These are phyloP conservation scores for Anisogramma anomala DNA, from an alignment of 2,329 filamentous ascomycete species.

Conservation along the genomic window DNA sequence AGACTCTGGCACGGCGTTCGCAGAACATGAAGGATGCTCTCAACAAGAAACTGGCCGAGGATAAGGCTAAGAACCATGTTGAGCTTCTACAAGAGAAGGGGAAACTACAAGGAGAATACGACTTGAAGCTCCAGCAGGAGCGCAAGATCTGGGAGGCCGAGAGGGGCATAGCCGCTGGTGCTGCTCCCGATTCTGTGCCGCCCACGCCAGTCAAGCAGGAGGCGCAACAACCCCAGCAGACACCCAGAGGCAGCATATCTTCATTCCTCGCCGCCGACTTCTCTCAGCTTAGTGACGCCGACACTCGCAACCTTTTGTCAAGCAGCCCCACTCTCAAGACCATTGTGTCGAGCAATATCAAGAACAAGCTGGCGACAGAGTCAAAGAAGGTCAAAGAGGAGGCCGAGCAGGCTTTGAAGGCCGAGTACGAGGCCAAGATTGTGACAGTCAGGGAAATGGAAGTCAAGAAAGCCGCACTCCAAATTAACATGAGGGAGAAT, in stretches of 20 bases:
- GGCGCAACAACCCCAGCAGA: constrained; percentile 21
- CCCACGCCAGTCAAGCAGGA: constrained; percentile 30
- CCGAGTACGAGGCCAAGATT: constrained; percentile 43
- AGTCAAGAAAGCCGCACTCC: constrained; percentile 61
- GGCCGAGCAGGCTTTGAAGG: constrained; percentile 33
- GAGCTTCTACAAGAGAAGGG: constrained; percentile 41
- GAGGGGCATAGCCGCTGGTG: constrained; percentile 17
- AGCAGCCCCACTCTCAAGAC: constrained; percentile 46
- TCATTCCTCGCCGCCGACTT: constrained; percentile 29
- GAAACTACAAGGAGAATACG: constrained; percentile 35
- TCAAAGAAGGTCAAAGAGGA: constrained; percentile 49
- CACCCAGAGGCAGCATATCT: constrained; percentile 25
- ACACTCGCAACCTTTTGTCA: constrained; percentile 45
- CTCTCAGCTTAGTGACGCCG: constrained; percentile 39
- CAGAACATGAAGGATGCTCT: constrained; percentile 58
- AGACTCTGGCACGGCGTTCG: constrained; percentile 51
- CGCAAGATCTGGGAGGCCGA: constrained; percentile 51
- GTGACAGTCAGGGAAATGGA: constrained; percentile 49
- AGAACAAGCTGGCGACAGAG: constrained; percentile 57
- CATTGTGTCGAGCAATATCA: constrained; percentile 52
- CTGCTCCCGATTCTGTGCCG: constrained; percentile 11
- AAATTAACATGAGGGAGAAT: constrained; percentile 69
- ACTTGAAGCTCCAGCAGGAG: constrained; percentile 48
- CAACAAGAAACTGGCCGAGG: constrained; percentile 60
- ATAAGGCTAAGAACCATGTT: constrained; percentile 40